Evolutionary conservation across 2,329 filamentous ascomycete species (phyloP).

Genomic region (Xylaria sp.): DNA sequence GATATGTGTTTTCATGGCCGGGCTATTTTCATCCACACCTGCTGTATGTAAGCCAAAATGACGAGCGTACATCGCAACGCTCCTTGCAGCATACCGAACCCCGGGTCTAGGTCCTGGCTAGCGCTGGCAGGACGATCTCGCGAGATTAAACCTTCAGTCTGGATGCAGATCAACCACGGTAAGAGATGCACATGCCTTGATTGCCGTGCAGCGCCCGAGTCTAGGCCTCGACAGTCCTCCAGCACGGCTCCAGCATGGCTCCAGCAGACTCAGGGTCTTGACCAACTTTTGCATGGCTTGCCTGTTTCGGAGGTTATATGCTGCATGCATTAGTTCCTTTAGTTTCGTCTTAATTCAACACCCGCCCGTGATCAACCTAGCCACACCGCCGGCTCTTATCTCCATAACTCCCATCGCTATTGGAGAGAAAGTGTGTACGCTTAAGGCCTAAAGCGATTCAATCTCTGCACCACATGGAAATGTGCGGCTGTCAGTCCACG

Average conservation of each 20-base stretch:
- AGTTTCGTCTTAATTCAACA: not conserved
- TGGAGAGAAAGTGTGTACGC: no score
- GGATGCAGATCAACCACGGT: conserved; percentile 17
- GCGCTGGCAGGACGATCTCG: conserved; percentile 4
- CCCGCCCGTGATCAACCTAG: not conserved
- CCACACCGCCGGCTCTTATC: conserved; percentile 23
- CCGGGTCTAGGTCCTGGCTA: not conserved
- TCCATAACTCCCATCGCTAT: not conserved
- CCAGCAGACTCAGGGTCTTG: conserved; percentile 8
- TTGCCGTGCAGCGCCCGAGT: conserved; percentile 23
- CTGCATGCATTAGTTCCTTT: not conserved
- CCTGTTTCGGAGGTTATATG: conserved; percentile 32
- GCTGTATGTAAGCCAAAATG: not conserved
- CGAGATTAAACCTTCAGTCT: conserved; percentile 6
- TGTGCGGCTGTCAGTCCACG: no score
- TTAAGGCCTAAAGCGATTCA: no score
- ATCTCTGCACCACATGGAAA: no score
- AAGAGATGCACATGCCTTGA: conserved; percentile 20
- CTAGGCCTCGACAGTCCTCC: conserved; percentile 15
- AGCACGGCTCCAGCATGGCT: no score
- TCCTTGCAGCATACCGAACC: not conserved
- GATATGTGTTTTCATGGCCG: not conserved
- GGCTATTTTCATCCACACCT: not conserved
- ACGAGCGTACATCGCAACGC: no score
- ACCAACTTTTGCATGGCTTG: conserved; percentile 25